Percentiles rank a stretch among this genome's conserved stretches.
Conservation (phyloP, 805 yeast species). For the Saccharomyces eubayanus region DNA sequence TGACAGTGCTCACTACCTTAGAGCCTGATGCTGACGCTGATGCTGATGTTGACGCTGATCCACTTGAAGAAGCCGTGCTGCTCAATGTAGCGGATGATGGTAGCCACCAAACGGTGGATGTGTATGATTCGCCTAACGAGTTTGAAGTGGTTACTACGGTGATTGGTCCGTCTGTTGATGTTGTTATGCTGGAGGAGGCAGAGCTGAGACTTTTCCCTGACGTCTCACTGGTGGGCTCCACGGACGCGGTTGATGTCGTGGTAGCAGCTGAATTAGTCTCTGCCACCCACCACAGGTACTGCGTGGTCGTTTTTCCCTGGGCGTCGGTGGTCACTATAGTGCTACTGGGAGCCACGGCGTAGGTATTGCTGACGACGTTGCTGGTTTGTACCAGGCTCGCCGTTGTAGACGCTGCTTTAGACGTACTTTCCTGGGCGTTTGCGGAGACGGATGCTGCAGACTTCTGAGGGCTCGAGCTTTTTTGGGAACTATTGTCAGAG, state of each 20-base stretch:
- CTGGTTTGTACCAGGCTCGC: constrained; percentile 4
- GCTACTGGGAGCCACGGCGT: constrained; percentile 13
- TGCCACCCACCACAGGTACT: constrained; percentile 15
- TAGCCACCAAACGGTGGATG: constrained; percentile 29
- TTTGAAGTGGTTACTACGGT: constrained; percentile 16
- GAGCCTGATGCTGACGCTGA: not conserved
- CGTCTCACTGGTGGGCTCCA: not conserved
- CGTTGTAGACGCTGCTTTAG: not conserved
- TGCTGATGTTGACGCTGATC: not conserved
- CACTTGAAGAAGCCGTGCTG: constrained; percentile 1
- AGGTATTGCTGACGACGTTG: constrained; percentile 4
- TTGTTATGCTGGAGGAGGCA: not conserved
- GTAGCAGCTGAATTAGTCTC: constrained; percentile 1
- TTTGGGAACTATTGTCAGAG: not conserved
- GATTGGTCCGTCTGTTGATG: constrained; percentile 11
- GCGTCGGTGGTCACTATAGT: constrained; percentile 18
- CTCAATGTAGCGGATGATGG: constrained; percentile 13
- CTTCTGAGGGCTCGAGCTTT: not conserved
- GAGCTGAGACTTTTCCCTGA: not conserved
- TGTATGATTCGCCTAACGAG: constrained; percentile 16
- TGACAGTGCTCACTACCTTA: not conserved
- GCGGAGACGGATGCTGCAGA: not conserved
- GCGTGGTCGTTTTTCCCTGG: constrained; percentile 13
- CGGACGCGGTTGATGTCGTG: not conserved
- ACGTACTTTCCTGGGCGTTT: not conserved